Evolutionary conservation across 164 flowering plant genomes (phyloP), one percentile per base, ranked within the genome.

Genomic region (Santalum album): DNA sequence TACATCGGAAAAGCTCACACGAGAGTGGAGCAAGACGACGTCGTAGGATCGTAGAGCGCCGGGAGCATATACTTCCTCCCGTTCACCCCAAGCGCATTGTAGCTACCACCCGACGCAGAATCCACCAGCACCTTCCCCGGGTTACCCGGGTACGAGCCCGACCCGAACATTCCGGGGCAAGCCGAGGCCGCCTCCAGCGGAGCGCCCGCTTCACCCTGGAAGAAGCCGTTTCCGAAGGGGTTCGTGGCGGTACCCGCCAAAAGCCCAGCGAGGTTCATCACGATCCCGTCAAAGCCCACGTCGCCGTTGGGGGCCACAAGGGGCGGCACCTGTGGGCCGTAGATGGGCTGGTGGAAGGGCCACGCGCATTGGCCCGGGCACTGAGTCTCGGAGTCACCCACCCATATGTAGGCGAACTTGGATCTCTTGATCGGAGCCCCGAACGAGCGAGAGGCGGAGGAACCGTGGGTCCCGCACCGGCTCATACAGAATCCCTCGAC

Each of bases 321-420:
- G 6, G 68, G 54, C 34, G 58, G 63, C 29, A 46, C 25, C 39
- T 65, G 64, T 3, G 68, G 68, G 2, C 68, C 68, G 51, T 58
- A 65, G 14, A 54, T 54, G 42, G 68, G 64, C 55, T 59, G 58
- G 62, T 64, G 61, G 45, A 63, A 63, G 1, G 66, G 66, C 66
- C 61, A 56, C 4, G 66, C 61, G 46, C 67, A 64, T 23, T 53
- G 55, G 10, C 64, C 68, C 24, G 55, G 63, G 36, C 68, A 65
- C 26, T 65, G 68, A 9, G 29, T 59, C 50, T 27, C 64, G 12
- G 68, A 48, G 55, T 65, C 59, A 0, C 68, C 68, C 20, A 64
- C 67, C 67, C 67, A 63, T 9, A 63, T 53, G 39, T 51, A 63
- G 3, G 65, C 48, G 56, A 25, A 45, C 27, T 52, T 52, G 55